Conservation (phyloP, 164 flowering plant genomes). For the Vitis riparia region DNA sequence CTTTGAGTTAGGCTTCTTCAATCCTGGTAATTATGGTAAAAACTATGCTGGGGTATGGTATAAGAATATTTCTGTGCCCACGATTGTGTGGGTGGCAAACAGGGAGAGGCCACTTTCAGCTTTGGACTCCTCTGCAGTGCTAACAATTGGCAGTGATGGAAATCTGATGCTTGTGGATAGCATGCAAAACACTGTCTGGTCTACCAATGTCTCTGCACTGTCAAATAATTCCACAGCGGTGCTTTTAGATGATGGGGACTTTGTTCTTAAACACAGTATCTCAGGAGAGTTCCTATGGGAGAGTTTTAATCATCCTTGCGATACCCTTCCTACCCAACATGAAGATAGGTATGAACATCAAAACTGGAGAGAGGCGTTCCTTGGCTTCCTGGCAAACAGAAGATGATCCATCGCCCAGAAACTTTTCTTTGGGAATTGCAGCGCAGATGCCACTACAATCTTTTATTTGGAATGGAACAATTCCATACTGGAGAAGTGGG, state of each 20-base stretch:
- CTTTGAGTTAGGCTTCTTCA: constrained; percentile 19
- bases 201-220: constrained; percentile 12
- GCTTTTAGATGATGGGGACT: constrained; percentile 27
- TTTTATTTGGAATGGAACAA: constrained; percentile 12
- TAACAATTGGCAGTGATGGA: constrained; percentile 19
- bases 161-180: constrained; percentile 27
- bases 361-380: constrained; percentile 6
- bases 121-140: neutral
- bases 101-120: constrained; percentile 26
- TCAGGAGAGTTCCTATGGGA: constrained; percentile 22
- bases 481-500: constrained; percentile 19
- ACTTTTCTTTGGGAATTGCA: constrained; percentile 12
- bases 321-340: constrained; percentile 27
- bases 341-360: constrained; percentile 20
- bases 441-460: constrained; percentile 13
- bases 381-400: constrained; percentile 38
- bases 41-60: constrained; percentile 45
- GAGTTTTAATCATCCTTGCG: constrained; percentile 37
- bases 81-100: constrained; percentile 49
- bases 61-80: neutral
- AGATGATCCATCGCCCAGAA: constrained; percentile 34
- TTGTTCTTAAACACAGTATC: constrained; percentile 1
- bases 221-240: neutral
- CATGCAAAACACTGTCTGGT: constrained; percentile 17
- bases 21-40: neutral